Conservation (phyloP, 2,329 filamentous ascomycete genomes). For the Colletotrichum viniferum region DNA sequence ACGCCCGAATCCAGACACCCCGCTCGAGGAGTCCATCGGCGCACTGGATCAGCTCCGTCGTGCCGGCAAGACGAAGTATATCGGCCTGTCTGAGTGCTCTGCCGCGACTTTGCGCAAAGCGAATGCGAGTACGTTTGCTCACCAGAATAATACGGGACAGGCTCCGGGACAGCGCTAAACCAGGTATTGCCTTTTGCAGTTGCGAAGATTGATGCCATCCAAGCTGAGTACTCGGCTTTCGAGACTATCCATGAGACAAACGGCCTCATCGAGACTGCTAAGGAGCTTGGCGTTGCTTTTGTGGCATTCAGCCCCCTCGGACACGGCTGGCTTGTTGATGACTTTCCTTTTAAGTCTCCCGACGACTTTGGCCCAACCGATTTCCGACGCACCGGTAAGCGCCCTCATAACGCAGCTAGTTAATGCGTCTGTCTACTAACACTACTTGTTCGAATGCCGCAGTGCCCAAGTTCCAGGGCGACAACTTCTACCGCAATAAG, state of each 20-base stretch:
- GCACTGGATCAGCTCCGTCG: constrained; percentile 50
- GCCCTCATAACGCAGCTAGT: too few relatives aligned
- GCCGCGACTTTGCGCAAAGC: constrained; percentile 47
- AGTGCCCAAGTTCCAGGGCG: constrained; percentile 42
- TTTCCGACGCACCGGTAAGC: constrained; percentile 41
- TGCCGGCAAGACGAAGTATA: constrained; percentile 53
- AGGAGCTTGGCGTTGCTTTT: constrained; percentile 44
- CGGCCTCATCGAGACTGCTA: constrained; percentile 45
- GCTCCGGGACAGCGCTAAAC: too few relatives aligned
- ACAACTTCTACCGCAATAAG: constrained; percentile 49
- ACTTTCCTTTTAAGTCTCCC: constrained; percentile 43
- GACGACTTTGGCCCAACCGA: constrained; percentile 49
- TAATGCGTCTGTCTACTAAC: constrained; percentile 18
- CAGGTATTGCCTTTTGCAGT: constrained; percentile 30
- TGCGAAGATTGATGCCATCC: constrained; percentile 49
- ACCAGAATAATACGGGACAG: not conserved
- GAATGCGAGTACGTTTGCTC: constrained; percentile 38
- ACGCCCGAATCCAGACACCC: constrained; percentile 33
- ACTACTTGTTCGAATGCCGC: constrained; percentile 3
- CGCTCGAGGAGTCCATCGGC: constrained; percentile 50
- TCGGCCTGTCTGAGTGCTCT: constrained; percentile 52
- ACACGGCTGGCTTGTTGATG: constrained; percentile 51
- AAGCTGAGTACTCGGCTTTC: constrained; percentile 45
- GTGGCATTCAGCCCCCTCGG: constrained; percentile 51
- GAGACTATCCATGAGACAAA: constrained; percentile 26